Conservation (phyloP, 2,329 filamentous ascomycete genomes). For the Cryphonectria japonica region DNA sequence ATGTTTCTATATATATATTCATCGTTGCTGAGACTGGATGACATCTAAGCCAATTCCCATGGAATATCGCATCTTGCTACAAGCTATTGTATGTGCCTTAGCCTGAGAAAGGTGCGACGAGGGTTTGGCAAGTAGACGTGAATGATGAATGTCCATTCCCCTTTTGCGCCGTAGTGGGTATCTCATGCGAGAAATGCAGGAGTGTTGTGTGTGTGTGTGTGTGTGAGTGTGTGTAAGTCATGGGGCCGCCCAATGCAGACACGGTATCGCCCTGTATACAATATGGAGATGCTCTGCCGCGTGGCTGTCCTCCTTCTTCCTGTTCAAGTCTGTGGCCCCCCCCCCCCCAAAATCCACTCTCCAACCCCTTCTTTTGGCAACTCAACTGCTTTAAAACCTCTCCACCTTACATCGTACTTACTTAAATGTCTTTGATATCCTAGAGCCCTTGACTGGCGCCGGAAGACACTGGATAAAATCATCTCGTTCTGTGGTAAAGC, state of each 20-base stretch:
- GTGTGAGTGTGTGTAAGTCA: background rate
- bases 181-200: slow-evolving; percentile 30
- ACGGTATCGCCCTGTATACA: background rate
- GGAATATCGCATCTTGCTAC: background rate
- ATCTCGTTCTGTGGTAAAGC: slow-evolving; percentile 53
- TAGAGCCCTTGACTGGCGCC: slow-evolving; percentile 58
- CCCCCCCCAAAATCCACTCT: background rate
- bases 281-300: background rate
- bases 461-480: slow-evolving; percentile 56
- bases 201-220: slow-evolving; percentile 11
- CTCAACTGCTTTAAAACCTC: slow-evolving; percentile 17
- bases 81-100: background rate
- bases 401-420: slow-evolving; percentile 25
- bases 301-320: background rate
- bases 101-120: background rate
- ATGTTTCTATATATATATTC: slow-evolving; percentile 1
- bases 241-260: slow-evolving; percentile 25
- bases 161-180: slow-evolving; percentile 25
- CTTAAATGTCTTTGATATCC: slow-evolving; percentile 39
- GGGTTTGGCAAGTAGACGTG: background rate
- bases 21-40: background rate
- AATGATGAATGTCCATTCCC: background rate
- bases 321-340: background rate
- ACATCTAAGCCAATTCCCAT: background rate
- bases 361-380: background rate